These are phyloP conservation scores for Peterozyma xylosa DNA, from an alignment of 805 yeast genomes.

Conservation along the genomic window DNA sequence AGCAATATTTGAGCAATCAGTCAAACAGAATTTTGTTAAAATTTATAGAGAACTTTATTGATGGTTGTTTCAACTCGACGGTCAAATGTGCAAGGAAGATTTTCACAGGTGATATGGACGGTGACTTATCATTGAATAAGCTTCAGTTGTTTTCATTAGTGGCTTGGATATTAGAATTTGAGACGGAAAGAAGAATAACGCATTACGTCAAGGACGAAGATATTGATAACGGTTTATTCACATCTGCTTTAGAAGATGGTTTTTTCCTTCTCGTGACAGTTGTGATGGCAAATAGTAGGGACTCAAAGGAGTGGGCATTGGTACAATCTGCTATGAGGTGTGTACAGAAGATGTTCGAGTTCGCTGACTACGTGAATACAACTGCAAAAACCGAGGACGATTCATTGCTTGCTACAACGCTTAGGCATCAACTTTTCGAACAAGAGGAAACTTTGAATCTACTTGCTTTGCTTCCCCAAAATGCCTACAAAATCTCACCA, in stretches of 20 bases:
- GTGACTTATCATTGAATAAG: slow-evolving; percentile 18
- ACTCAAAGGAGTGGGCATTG: slow-evolving; percentile 46
- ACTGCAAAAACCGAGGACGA: slow-evolving; percentile 24
- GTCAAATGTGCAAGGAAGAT: slow-evolving; percentile 43
- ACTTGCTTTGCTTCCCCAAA: slow-evolving; percentile 51
- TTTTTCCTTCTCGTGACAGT: slow-evolving; percentile 46
- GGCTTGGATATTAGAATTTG: slow-evolving; percentile 74
- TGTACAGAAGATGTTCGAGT: slow-evolving; percentile 53
- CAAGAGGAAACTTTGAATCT: slow-evolving; percentile 51
- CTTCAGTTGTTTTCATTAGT: slow-evolving; percentile 50
- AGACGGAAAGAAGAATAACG: slow-evolving; percentile 18
- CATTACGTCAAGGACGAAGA: not conserved
- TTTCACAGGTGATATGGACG: slow-evolving; percentile 29
- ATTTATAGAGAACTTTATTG: slow-evolving; percentile 55
- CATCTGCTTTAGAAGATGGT: slow-evolving; percentile 53
- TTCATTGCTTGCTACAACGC: slow-evolving; percentile 38
- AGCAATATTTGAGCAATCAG: slow-evolving; percentile 22
- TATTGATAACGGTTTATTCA: slow-evolving; percentile 34
- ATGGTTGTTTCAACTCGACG: slow-evolving; percentile 69
- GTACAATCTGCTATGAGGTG: slow-evolving; percentile 66
- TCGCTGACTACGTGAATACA: slow-evolving; percentile 27
- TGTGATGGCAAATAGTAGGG: slow-evolving; percentile 26
- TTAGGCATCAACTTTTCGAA: slow-evolving; percentile 63
- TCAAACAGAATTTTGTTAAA: slow-evolving; percentile 24
- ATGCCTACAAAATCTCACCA: slow-evolving; percentile 57